These are phyloP conservation scores for Aschersonia sp. DNA, from an alignment of 2,329 filamentous ascomycete genomes.

Conservation along the genomic window DNA sequence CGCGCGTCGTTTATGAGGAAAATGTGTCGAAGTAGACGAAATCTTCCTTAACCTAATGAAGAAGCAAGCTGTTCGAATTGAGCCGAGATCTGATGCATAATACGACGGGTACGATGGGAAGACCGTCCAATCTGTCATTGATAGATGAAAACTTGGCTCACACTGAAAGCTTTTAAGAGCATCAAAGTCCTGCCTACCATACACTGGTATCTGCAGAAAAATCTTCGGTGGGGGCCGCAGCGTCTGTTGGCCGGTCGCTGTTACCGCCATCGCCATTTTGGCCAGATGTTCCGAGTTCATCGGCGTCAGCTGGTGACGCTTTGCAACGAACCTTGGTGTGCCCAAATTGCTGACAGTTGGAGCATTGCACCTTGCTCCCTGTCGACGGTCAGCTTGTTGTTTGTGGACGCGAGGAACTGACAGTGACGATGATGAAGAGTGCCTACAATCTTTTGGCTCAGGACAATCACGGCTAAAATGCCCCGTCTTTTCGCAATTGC, in stretches of 20 bases:
- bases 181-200: no score
- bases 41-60: no score
- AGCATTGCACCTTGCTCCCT: slow-evolving; percentile 25
- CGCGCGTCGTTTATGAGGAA: no score
- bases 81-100: no score
- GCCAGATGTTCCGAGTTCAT: slow-evolving; percentile 4
- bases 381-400: neutral
- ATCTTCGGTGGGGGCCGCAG: neutral
- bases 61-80: no score
- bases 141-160: no score
- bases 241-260: slow-evolving; percentile 1
- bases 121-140: no score
- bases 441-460: slow-evolving; percentile 31
- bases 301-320: slow-evolving; percentile 8
- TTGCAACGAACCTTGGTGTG: slow-evolving; percentile 25
- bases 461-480: slow-evolving; percentile 50
- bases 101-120: no score
- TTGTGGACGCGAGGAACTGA: neutral
- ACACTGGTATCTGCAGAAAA: no score
- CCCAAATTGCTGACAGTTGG: slow-evolving; percentile 22
- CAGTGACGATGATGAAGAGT: slow-evolving; percentile 3
- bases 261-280: slow-evolving; percentile 1
- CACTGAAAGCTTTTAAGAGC: no score
- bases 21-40: no score
- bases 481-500: slow-evolving; percentile 43